Evolutionary conservation across 2,329 filamentous ascomycete species (phyloP).

Genomic region (Lachnellula suecica): DNA sequence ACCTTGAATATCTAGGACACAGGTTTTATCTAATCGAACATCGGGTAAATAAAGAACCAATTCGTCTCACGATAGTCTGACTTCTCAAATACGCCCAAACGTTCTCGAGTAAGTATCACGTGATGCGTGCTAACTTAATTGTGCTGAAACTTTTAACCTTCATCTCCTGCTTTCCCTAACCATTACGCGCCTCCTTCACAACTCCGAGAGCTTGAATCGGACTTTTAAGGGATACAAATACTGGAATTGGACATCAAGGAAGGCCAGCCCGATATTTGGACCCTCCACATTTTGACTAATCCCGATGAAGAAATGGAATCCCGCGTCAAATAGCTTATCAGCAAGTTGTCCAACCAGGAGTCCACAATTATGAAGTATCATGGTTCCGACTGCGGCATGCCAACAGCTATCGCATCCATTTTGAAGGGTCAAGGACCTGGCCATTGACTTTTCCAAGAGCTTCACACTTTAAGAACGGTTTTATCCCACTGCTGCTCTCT

Average conservation of each 20-base stretch:
- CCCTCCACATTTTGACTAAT: conserved; percentile 19
- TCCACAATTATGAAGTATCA: conserved; percentile 13
- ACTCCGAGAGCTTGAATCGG: not conserved
- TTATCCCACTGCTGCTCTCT: conserved; percentile 20
- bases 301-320: conserved; percentile 19
- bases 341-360: conserved; percentile 19
- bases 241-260: conserved; percentile 14
- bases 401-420: conserved; percentile 12
- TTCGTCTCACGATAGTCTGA: no score
- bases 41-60: no score
- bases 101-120: no score
- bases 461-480: conserved; percentile 12
- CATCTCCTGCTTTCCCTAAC: not conserved
- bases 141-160: not conserved
- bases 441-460: conserved; percentile 11
- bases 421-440: conserved; percentile 11
- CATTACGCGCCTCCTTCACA: not conserved
- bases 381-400: conserved; percentile 8
- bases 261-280: not conserved
- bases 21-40: no score
- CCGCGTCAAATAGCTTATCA: conserved; percentile 17
- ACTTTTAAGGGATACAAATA: conserved; percentile 13
- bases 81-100: no score
- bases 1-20: no score
- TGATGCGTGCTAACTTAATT: no score